These are phyloP conservation scores for Stromatinia cepivora DNA, from an alignment of 2,329 filamentous ascomycete genomes.

Conservation along the genomic window DNA sequence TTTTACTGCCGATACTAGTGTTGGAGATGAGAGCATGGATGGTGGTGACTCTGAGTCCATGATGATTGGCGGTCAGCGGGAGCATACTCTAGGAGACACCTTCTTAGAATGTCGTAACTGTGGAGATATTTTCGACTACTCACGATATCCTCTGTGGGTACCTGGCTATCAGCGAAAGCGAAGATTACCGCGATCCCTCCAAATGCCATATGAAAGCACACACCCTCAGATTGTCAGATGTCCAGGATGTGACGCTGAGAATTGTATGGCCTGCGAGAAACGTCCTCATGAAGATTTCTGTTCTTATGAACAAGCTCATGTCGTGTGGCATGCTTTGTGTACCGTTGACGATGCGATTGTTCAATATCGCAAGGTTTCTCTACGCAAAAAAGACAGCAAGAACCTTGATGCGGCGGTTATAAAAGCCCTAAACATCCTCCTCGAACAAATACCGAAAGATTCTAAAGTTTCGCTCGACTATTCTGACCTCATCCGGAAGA, in stretches of 20 bases:
- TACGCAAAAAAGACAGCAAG: background rate
- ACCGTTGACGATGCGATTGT: background rate
- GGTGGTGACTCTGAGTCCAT: background rate
- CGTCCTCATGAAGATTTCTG: background rate
- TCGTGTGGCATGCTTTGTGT: constrained; percentile 6
- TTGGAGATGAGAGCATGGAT: background rate
- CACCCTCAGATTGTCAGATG: constrained; percentile 9
- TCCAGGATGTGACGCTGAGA: background rate
- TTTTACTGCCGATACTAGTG: background rate
- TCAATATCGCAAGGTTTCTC: background rate
- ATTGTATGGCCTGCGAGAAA: background rate
- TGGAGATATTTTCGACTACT: background rate
- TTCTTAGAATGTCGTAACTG: background rate
- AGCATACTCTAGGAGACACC: constrained; percentile 2
- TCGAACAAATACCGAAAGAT: background rate
- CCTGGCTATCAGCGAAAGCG: background rate
- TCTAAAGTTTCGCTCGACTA: background rate
- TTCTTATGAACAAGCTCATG: background rate
- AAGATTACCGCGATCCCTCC: background rate
- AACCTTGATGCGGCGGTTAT: background rate
- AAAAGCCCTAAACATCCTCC: background rate
- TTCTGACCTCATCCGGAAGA: background rate
- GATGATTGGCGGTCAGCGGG: background rate
- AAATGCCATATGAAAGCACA: background rate
- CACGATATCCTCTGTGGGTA: background rate